phyloP scores from a whole-genome alignment of 148 eudicot species.

The Euryodendron excelsum region DNA sequence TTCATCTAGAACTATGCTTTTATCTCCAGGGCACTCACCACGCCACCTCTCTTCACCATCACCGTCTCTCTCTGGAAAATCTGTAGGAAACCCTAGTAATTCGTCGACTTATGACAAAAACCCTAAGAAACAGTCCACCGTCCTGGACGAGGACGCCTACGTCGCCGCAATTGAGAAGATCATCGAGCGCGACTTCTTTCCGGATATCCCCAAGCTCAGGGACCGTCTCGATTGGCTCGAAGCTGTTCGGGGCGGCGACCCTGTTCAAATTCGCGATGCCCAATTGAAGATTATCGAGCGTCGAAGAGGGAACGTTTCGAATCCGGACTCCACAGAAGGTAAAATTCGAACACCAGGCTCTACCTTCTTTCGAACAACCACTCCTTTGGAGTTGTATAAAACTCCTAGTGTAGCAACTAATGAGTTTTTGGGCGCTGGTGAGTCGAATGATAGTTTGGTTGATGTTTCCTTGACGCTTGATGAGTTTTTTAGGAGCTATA shows the following conservation, averaged over 20 bases:
- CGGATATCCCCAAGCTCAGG: slow-evolving; percentile 89
- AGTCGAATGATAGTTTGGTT: slow-evolving; percentile 22
- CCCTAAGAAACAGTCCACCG: slow-evolving; percentile 29
- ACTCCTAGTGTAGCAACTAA: slow-evolving; percentile 34
- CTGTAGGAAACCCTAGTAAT: slow-evolving; percentile 14
- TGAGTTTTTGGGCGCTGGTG: slow-evolving; percentile 17
- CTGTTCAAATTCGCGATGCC: slow-evolving; percentile 78
- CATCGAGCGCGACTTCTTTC: slow-evolving; percentile 91
- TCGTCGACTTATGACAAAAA: slow-evolving; percentile 8
- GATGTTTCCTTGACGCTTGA: slow-evolving; percentile 53
- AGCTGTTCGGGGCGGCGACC: slow-evolving; percentile 67
- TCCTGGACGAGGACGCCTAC: slow-evolving; percentile 81
- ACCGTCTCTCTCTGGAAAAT: slow-evolving; percentile 20
- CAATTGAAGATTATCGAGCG: slow-evolving; percentile 89
- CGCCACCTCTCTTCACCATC: slow-evolving; percentile 80
- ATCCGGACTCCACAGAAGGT: slow-evolving; percentile 25
- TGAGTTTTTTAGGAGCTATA: slow-evolving; percentile 72
- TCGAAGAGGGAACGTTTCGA: slow-evolving; percentile 32
- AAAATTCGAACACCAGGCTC: slow-evolving; percentile 68
- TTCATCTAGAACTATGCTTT: slow-evolving; percentile 51
- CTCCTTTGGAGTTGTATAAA: slow-evolving; percentile 53
- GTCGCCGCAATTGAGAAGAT: slow-evolving; percentile 89
- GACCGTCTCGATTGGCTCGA: slow-evolving; percentile 95
- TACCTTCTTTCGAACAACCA: slow-evolving; percentile 48
- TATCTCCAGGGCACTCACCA: slow-evolving; percentile 88